Conservation (phyloP, 345 rosid genomes). For the Lumnitzera racemosa region DNA sequence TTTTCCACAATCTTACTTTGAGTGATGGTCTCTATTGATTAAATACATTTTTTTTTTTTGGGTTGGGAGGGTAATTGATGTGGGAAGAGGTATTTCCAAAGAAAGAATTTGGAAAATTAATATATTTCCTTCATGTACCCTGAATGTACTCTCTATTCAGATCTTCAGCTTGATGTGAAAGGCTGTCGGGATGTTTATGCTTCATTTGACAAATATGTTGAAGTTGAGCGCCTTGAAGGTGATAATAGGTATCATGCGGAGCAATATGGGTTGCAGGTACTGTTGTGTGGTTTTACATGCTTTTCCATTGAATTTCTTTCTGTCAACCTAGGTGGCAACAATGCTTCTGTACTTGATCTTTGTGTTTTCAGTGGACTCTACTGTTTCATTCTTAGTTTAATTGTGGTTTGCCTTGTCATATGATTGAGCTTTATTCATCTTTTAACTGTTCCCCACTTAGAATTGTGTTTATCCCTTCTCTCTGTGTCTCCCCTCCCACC, state of each 20-base stretch:
- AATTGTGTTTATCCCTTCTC: no score
- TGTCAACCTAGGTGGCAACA: not conserved
- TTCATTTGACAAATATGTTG: constrained; percentile 76
- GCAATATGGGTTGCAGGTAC: constrained; percentile 64
- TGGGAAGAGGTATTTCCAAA: no score
- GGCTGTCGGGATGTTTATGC: constrained; percentile 77
- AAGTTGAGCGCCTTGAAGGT: constrained; percentile 75
- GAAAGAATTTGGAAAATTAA: not conserved
- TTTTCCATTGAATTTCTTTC: not conserved
- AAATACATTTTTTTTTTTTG: no score
- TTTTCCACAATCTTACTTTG: not conserved
- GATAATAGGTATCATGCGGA: constrained; percentile 74
- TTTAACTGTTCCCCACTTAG: not conserved
- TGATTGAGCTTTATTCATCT: not conserved
- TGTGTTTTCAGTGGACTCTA: no score
- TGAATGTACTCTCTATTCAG: constrained; percentile 15
- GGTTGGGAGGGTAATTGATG: no score
- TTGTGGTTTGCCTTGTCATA: constrained; percentile 1
- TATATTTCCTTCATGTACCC: not conserved
- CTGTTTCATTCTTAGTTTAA: not conserved
- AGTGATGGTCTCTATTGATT: no score
- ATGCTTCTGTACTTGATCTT: not conserved
- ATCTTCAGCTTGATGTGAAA: constrained; percentile 86
- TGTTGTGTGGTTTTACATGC: constrained; percentile 5
- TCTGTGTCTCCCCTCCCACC: no score